A percentile compares a stretch with the other conserved stretches of the same genome.
phyloP scores from a whole-genome alignment of 2,329 filamentous ascomycete genomes.

The Scleromitrula shiraiana region DNA sequence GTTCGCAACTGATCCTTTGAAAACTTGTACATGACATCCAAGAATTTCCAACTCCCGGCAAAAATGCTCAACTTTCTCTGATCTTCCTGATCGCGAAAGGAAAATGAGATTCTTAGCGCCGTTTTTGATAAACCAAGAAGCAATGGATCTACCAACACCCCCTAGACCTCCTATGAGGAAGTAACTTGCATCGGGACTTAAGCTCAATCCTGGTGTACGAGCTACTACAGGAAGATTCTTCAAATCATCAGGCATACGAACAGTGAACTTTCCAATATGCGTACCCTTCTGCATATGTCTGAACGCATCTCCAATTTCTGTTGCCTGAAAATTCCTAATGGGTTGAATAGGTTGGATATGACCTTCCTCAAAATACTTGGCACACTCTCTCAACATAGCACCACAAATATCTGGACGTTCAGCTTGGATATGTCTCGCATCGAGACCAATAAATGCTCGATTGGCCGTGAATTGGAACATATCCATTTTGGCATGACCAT shows the following conservation, averaged over 20 bases:
- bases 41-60: slow-evolving; percentile 17
- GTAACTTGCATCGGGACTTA: slow-evolving; percentile 25
- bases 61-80: neutral
- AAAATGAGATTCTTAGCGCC: neutral
- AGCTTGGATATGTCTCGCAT: no score
- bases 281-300: slow-evolving; percentile 32
- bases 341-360: slow-evolving; percentile 22
- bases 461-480: slow-evolving; percentile 30
- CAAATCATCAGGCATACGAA: no score
- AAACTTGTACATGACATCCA: slow-evolving; percentile 35
- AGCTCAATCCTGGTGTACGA: slow-evolving; percentile 6
- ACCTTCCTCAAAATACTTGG: neutral
- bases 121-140: slow-evolving; percentile 30
- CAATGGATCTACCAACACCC: slow-evolving; percentile 33
- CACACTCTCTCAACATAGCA: slow-evolving; percentile 28
- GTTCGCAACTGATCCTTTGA: neutral
- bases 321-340: slow-evolving; percentile 29
- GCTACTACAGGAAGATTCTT: no score
- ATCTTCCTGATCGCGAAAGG: neutral
- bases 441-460: slow-evolving; percentile 34
- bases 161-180: slow-evolving; percentile 35
- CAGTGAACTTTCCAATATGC: slow-evolving; percentile 37
- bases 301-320: slow-evolving; percentile 22
- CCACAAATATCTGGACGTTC: no score
- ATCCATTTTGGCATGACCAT: slow-evolving; percentile 26